Percentiles rank a stretch among this genome's conserved stretches.
phyloP scores from a whole-genome alignment of 176 grass and related monocot species.

The Echinochloa phyllopogon region DNA sequence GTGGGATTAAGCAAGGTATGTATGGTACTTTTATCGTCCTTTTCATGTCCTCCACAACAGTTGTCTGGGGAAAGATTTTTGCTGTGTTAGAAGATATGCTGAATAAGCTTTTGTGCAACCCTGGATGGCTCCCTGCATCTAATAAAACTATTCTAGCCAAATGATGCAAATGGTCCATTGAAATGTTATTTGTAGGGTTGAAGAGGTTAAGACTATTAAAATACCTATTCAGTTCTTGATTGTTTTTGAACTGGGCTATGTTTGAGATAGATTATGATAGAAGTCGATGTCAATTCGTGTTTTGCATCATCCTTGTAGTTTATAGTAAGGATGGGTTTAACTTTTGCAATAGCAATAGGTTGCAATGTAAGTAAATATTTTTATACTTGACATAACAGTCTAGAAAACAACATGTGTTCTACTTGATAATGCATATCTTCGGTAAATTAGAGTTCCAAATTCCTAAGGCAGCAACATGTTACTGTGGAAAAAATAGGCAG shows the following conservation, averaged over 20 bases:
- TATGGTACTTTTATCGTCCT: constrained; percentile 1
- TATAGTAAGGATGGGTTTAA: neutral
- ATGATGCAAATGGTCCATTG: neutral
- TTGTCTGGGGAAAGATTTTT: constrained; percentile 14
- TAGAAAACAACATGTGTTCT: neutral
- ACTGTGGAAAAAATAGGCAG: too few relatives aligned
- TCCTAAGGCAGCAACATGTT: too few relatives aligned
- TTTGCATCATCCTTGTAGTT: neutral
- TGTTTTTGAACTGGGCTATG: neutral
- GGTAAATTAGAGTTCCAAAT: neutral
- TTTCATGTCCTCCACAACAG: neutral
- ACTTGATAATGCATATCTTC: neutral
- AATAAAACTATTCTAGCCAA: neutral
- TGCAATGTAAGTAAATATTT: constrained; percentile 16
- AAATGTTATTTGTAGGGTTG: neutral
- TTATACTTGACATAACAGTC: neutral
- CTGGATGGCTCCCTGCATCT: neutral
- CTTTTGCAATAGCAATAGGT: neutral
- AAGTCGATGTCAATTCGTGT: neutral
- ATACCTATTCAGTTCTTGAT: neutral
- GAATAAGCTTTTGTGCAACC: neutral
- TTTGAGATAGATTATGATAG: neutral
- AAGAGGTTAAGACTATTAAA: constrained; percentile 3
- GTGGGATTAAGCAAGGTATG: constrained; percentile 93
- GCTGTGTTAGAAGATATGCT: constrained; percentile 4